phyloP scores from a whole-genome alignment of 805 yeast genomes.

The Spathaspora hagerdaliae region DNA sequence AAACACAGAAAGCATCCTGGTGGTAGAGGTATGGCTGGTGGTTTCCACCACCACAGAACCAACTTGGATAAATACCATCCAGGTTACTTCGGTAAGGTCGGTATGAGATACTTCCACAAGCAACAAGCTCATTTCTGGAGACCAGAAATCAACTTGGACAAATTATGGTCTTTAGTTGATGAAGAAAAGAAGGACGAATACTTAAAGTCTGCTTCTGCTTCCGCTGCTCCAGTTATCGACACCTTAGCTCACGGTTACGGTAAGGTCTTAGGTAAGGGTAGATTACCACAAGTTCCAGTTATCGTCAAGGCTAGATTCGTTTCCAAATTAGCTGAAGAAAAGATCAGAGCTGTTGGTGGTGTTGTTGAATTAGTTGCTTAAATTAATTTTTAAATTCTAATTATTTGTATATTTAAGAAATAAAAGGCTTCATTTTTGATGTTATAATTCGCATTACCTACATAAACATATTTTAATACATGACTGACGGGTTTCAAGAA shows the following conservation, averaged over 20 bases:
- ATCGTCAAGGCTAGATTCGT: conserved; percentile 99
- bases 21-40: conserved; percentile 99
- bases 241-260: conserved; percentile 99
- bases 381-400: conserved; percentile 21
- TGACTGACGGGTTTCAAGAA: neutral
- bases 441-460: neutral
- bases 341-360: conserved; percentile 99
- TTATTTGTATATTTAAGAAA: conserved; percentile 9
- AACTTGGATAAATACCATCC: conserved; percentile 99
- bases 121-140: conserved; percentile 94
- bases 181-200: conserved; percentile 91
- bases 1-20: conserved; percentile 99
- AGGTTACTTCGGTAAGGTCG: conserved; percentile 99
- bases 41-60: conserved; percentile 99
- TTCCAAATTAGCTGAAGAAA: conserved; percentile 98
- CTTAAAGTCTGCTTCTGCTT: conserved; percentile 76
- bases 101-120: conserved; percentile 99
- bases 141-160: conserved; percentile 97
- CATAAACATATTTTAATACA: neutral
- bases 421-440: neutral
- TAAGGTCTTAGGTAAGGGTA: conserved; percentile 99
- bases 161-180: conserved; percentile 96
- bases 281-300: conserved; percentile 96
- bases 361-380: conserved; percentile 99
- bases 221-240: conserved; percentile 98